Conservation (phyloP, 176 grass and related monocot genomes). For the Zea luxurians region DNA sequence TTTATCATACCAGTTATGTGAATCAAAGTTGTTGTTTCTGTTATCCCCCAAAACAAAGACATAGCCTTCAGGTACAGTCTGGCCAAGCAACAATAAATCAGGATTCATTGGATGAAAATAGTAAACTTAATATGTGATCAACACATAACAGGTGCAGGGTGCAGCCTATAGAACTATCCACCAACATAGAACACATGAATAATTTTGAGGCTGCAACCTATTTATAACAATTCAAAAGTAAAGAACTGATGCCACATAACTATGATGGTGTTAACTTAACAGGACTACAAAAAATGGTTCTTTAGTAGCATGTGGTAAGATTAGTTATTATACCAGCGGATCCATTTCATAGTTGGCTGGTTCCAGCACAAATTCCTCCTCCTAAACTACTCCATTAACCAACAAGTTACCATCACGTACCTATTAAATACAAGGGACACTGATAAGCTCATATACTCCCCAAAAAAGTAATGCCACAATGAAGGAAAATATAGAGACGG, state of each 20-base stretch:
- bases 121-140: neutral
- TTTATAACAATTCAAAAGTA: neutral
- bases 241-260: constrained; percentile 25
- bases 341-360: constrained; percentile 72
- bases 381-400: constrained; percentile 72
- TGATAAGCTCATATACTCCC: neutral
- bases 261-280: constrained; percentile 15
- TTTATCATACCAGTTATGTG: constrained; percentile 86
- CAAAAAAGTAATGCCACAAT: neutral
- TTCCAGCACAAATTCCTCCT: constrained; percentile 88
- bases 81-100: constrained; percentile 35
- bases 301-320: neutral
- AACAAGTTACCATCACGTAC: constrained; percentile 77
- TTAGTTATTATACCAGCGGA: constrained; percentile 53
- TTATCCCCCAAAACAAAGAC: constrained; percentile 97
- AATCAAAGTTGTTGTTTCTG: constrained; percentile 93
- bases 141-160: too few species aligned
- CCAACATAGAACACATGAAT: neutral
- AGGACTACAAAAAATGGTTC: neutral
- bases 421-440: constrained; percentile 39
- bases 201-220: neutral
- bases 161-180: too few species aligned
- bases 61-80: constrained; percentile 72
- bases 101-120: neutral
- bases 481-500: constrained; percentile 28